phyloP scores from a whole-genome alignment of 2,329 filamentous ascomycete species.

The Ambrosiella cleistominuta region DNA sequence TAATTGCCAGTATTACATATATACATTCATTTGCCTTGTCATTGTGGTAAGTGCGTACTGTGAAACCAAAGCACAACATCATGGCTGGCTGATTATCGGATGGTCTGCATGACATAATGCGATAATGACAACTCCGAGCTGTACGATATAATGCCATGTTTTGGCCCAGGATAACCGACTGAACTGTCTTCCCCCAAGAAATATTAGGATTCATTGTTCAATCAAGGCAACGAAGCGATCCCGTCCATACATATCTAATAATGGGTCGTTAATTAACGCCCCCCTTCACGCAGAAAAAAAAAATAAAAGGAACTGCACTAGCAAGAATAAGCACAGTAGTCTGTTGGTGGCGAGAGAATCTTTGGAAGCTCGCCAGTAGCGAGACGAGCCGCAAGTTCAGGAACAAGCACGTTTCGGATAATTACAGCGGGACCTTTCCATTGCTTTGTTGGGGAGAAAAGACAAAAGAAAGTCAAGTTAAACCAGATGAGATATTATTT shows the following conservation, averaged over 20 bases:
- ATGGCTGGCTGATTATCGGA: not conserved
- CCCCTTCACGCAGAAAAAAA: no score
- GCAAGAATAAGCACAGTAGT: not conserved
- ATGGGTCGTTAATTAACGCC: not conserved
- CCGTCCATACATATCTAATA: not conserved
- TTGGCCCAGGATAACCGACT: not conserved
- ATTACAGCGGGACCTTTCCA: not conserved
- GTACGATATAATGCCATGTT: not conserved
- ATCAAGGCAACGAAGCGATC: not conserved
- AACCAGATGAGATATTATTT: not conserved
- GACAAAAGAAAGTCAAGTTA: not conserved
- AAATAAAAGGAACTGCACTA: not conserved
- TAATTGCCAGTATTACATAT: not conserved
- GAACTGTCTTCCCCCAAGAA: not conserved
- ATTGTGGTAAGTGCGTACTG: not conserved
- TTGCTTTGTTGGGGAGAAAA: not conserved
- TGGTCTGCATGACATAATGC: not conserved
- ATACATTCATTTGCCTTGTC: no score
- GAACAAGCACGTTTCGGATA: not conserved
- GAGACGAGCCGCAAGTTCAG: slow-evolving; percentile 1
- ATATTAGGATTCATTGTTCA: not conserved
- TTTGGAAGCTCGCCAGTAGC: not conserved
- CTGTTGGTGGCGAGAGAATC: not conserved
- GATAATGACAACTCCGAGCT: not conserved
- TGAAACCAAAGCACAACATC: not conserved